Conservation (phyloP, 2,329 filamentous ascomycete species). For the Botrytis tulipae region DNA sequence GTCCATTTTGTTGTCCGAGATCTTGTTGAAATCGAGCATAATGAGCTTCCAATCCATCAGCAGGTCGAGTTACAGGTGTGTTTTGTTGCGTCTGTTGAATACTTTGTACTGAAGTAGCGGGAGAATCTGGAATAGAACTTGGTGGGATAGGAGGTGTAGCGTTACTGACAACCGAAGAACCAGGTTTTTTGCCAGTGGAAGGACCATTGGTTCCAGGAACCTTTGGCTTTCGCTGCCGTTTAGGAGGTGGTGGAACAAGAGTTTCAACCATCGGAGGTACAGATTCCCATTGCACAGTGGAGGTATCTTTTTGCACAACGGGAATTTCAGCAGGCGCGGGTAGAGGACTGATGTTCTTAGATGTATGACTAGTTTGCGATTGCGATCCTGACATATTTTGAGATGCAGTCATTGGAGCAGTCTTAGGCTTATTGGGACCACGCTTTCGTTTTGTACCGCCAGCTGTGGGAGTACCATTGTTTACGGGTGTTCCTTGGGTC, state of each 20-base stretch:
- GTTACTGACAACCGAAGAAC: conserved; percentile 32
- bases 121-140: conserved; percentile 36
- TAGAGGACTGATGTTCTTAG: conserved; percentile 17
- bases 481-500: conserved; percentile 28
- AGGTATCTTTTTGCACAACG: conserved; percentile 28
- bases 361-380: conserved; percentile 16
- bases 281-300: conserved; percentile 32
- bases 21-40: conserved; percentile 37
- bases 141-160: conserved; percentile 35
- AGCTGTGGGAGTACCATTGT: conserved; percentile 25
- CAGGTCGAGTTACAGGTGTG: conserved; percentile 33
- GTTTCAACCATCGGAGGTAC: conserved; percentile 28
- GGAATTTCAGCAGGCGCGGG: conserved; percentile 25
- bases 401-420: conserved; percentile 20
- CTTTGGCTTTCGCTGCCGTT: conserved; percentile 42
- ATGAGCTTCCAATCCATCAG: conserved; percentile 39
- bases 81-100: conserved; percentile 17
- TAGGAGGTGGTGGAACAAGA: conserved; percentile 41
- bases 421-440: conserved; percentile 33
- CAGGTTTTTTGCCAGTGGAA: conserved; percentile 30
- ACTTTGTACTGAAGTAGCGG: conserved; percentile 30
- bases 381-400: conserved; percentile 23
- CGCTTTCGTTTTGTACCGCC: conserved; percentile 33
- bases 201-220: conserved; percentile 33
- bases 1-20: conserved; percentile 33